Evolutionary conservation across 306 rosid species (phyloP), one percentile per base, ranked within the genome.

Genomic region (Styphnolobium japonicum): DNA sequence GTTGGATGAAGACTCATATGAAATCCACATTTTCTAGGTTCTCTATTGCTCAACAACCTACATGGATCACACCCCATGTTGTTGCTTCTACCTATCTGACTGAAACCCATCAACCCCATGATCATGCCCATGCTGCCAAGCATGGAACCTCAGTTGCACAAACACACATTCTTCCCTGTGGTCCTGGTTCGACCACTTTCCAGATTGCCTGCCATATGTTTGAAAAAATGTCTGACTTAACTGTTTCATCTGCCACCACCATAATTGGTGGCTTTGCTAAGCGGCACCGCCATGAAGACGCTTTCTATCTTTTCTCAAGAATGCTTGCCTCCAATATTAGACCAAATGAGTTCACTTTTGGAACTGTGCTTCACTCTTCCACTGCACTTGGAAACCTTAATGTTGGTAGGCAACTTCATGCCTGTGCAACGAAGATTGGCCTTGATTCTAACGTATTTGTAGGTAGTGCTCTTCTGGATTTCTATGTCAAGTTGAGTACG

Each of bases 271-370:
- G 64, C 25, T 89, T 88, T 49, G 86, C 84, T 71, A 84, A 71
- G 79, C 76, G 70, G 73, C 83, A 86, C 22, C 74, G 52, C 25
- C 82, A 92, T 63, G 82, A 74, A 73, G 89, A 89, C 39, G 95
- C 93, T 3, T 29, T 86, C 3, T 65, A 36, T 77, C 95, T 91
- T 27, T 92, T 94, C 76, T 83, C 91, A 5, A 83, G 85, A 60
- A 91, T 94, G 92, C 80, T 92, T 71, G 84, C 67, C 4, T 86
- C 86, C 0, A 79, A 36, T 42, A 76, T 86, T 29, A 86, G 86
- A 52, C 98, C 98, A 25, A 92, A 87, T 12, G 94, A 89, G 81
- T 92, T 84, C 80, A 94, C 97, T 4, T 92, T 92, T 76, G 92
- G 94, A 43, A 90, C 97, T 25, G 81, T 90, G 78, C 42, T 87